Percentiles rank a stretch among this genome's conserved stretches.
phyloP scores from a whole-genome alignment of 1,139 yeast species.

The Debaryomyces psychrophilus region DNA sequence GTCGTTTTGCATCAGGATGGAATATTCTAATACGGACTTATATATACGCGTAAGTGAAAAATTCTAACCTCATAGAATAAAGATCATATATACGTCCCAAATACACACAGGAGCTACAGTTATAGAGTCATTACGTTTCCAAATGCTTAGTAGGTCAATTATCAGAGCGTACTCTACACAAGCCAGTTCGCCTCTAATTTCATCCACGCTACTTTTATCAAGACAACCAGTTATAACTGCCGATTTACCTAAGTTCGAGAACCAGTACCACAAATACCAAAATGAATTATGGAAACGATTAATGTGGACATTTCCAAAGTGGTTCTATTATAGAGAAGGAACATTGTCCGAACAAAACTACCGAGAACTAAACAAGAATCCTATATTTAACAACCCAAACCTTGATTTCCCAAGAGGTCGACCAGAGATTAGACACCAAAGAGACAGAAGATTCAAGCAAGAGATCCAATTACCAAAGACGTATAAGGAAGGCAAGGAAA shows the following conservation, averaged over 20 bases:
- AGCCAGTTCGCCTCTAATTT: slow-evolving; percentile 19
- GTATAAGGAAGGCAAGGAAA: slow-evolving; percentile 44
- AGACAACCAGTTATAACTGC: slow-evolving; percentile 85
- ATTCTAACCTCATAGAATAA: slow-evolving; percentile 13
- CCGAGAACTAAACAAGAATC: slow-evolving; percentile 73
- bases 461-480: slow-evolving; percentile 69
- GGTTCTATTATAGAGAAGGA: slow-evolving; percentile 89
- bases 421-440: slow-evolving; percentile 83
- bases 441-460: slow-evolving; percentile 87
- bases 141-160: slow-evolving; percentile 14
- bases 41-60: slow-evolving; percentile 17
- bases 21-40: slow-evolving; percentile 5
- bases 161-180: slow-evolving; percentile 16
- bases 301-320: slow-evolving; percentile 97
- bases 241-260: slow-evolving; percentile 72
- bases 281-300: slow-evolving; percentile 83
- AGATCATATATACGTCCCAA: background rate
- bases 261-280: slow-evolving; percentile 79
- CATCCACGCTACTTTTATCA: slow-evolving; percentile 63
- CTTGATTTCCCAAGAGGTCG: slow-evolving; percentile 80
- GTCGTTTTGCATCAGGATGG: background rate
- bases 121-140: background rate
- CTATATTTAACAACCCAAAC: slow-evolving; percentile 71
- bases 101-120: background rate
- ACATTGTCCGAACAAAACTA: slow-evolving; percentile 85